Base-by-base conservation (phyloP, 768 basidiomycete species). In the Boletus eberwhitei region DNA sequence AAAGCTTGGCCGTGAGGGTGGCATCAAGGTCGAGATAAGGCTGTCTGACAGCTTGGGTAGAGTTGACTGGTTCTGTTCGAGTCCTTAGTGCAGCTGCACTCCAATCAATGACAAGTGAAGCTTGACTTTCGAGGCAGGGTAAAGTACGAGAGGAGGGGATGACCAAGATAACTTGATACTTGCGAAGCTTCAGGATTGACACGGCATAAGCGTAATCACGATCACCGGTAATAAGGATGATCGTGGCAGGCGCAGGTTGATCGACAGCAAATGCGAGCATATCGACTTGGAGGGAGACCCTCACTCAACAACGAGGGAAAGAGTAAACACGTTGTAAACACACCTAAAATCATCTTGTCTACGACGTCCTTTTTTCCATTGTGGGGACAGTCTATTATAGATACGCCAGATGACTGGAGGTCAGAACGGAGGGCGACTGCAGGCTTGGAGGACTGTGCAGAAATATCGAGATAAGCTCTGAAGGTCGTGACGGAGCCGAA, bases 231-330 rank as follows among this genome's bases (percentile, higher is more conserved):
- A 89, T 83, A 36, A 89, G 72, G 41, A 87, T 68, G 59, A 86
- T 70, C 16, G 84, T 85, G 26, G 78, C 63, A 53, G 79, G 78
- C 3, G 77, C 53, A 4, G 77, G 71, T 58, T 80, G 78, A 69
- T 88, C 86, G 61, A 85, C 78, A n/a, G 82, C 85, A 64, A 82
- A 79, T 8, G 80, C 74, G 53, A 88, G 70, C 76, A 88, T 82
- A 61, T 88, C 87, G 44, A 84, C 87, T 87, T 64, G 9, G 21
- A 41, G 44, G 36, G 40, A 47, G 35, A 19, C n/a, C 45, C 36
- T 53, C 32, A 38, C 37, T 59, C 22, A 57, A 53, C 42, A 39
- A 35, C 22, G 16, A 47, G 42, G 4, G 21, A 39, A 50, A 24
- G 55, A 17, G 26, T 0, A 24, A 24, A 47, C 24, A 22, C 16